Evolutionary conservation across 768 basidiomycete species (phyloP).

Genomic region (Fibroporia radiculosa): DNA sequence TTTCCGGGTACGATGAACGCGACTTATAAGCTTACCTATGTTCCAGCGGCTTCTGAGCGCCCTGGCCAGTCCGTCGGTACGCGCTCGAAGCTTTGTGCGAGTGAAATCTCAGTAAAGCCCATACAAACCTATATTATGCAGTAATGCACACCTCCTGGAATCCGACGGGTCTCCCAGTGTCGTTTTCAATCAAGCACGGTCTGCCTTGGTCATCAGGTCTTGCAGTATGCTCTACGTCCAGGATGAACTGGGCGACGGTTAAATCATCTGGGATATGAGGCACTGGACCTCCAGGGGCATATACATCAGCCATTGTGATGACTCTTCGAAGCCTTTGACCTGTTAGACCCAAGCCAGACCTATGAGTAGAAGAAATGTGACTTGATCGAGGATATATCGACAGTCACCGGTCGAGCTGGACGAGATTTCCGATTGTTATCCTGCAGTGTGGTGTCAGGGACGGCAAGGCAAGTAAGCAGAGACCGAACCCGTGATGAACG

Average conservation of each 20-base stretch:
- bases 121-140: background rate
- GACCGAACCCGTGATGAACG: too few species aligned
- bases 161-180: slow-evolving; percentile 26
- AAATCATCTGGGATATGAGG: slow-evolving; percentile 41
- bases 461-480: too few species aligned
- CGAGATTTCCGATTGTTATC: too few species aligned
- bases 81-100: slow-evolving; percentile 25
- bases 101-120: background rate
- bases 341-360: slow-evolving; percentile 24
- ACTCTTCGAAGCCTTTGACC: too few species aligned
- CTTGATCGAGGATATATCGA: background rate
- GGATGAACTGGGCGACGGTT: slow-evolving; percentile 47
- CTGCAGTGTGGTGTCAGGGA: too few species aligned
- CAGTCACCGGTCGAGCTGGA: background rate
- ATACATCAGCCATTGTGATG: slow-evolving; percentile 25
- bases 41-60: slow-evolving; percentile 26
- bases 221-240: slow-evolving; percentile 35
- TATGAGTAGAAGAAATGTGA: too few species aligned
- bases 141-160: slow-evolving; percentile 29
- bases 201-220: slow-evolving; percentile 29
- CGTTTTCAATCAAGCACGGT: slow-evolving; percentile 37
- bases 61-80: slow-evolving; percentile 32
- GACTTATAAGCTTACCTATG: slow-evolving; percentile 22
- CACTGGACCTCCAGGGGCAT: slow-evolving; percentile 21
- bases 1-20: background rate